phyloP scores from a whole-genome alignment of 768 basidiomycete species.

The Trichaptum fuscoviolaceum region DNA sequence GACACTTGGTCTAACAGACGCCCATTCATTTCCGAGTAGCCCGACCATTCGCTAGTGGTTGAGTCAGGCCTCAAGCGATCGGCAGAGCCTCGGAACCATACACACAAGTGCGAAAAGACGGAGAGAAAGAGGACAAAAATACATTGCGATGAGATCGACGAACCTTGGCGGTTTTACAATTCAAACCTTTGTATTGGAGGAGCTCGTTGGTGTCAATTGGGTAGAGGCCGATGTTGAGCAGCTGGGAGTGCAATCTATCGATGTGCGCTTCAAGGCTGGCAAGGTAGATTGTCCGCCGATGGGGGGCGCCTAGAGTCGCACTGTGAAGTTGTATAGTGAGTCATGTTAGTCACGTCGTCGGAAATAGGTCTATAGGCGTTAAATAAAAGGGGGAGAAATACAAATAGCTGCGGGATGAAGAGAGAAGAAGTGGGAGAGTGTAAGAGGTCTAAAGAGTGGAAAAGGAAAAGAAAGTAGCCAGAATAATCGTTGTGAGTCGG shows the following conservation, averaged over 20 bases:
- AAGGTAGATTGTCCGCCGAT: conserved; percentile 65
- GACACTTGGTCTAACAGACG: background rate
- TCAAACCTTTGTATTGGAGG: conserved; percentile 63
- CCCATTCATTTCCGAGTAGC: background rate
- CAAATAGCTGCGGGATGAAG: background rate
- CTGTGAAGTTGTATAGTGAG: conserved; percentile 24
- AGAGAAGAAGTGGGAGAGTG: background rate
- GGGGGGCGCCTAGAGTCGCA: conserved; percentile 60
- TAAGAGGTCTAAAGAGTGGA: background rate
- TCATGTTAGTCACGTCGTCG: background rate
- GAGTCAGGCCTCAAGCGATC: background rate
- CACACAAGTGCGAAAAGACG: background rate
- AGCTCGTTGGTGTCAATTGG: conserved; percentile 54
- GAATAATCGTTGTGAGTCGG: background rate
- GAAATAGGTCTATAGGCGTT: background rate
- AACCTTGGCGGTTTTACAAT: conserved; percentile 73
- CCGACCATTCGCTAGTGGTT: background rate
- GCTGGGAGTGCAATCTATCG: conserved; percentile 57
- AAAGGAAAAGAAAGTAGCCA: too few species aligned
- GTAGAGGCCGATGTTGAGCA: conserved; percentile 47
- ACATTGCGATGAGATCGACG: too few species aligned
- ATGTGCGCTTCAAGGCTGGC: conserved; percentile 71
- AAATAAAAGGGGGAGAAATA: background rate
- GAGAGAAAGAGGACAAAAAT: background rate
- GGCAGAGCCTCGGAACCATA: background rate